Evolutionary conservation across 257 asterid species (phyloP), one percentile per base, ranked within the genome.

Genomic region (Perilla frutescens): DNA sequence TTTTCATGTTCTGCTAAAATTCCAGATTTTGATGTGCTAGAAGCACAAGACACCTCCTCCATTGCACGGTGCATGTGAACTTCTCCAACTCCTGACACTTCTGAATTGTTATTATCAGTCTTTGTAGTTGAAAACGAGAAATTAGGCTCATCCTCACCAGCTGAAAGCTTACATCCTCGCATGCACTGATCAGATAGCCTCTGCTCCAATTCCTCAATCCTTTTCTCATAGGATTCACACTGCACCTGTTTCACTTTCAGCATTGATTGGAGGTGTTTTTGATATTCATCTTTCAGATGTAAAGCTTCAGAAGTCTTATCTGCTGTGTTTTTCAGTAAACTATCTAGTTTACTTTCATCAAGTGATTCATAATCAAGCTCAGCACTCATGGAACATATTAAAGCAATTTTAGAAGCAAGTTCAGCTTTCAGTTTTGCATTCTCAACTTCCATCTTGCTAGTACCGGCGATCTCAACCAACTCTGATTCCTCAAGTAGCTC

Each of bases 391-490:
- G 97, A 90, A 74, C 97, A 90, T 43, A 94, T 76, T 49, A 90
- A 71, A 32, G 99, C 97, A 54, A 94, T 89, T 80, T 92, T 92
- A 14, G 99, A 87, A 85, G 99, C 97, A 72, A 94, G 99, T 76
- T 91, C 97, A 55, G 99, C 97, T 85, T 89, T 94, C 66, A 94
- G 84, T 76, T 85, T 91, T 2, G 98, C 98, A 80, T 91, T 91
- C 87, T 94, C 98, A n/a, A 90, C 96, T 74, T 94, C 99, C 83
- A 92, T 74, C 81, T 86, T 90, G 84, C 96, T 88, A 8, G 95
- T 87, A 56, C 96, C 94, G 0, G 85, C 89, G 68, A 94, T 87
- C 82, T 90, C 98, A 14, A 87, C 83, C 84, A 91, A 74, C 77
- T 87, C 98, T 0, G 87, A 84, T 20, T 81, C 91, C 70, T 87